These are phyloP conservation scores for Paramecium primaurelia DNA, from an alignment of 73 alveolate species.

Conservation along the genomic window DNA sequence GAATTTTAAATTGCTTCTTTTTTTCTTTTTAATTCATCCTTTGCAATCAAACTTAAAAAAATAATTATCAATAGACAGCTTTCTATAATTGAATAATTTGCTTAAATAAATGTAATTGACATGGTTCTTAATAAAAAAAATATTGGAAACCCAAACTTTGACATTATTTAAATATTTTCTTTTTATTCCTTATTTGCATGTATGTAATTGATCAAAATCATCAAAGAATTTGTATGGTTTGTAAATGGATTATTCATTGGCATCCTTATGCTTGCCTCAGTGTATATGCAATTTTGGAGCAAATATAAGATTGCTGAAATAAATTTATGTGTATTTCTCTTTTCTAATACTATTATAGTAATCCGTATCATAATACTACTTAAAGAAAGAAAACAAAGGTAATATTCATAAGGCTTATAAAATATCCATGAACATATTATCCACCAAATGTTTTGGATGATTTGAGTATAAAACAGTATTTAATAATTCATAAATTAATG, in stretches of 20 bases:
- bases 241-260: not conserved
- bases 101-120: not conserved
- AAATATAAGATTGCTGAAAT: not conserved
- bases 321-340: not conserved
- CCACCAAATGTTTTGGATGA: slow-evolving; percentile 25
- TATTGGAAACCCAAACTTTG: not conserved
- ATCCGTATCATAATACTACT: not conserved
- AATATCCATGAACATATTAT: not conserved
- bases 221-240: not conserved
- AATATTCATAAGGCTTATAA: not conserved
- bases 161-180: not conserved
- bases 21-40: not conserved
- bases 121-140: not conserved
- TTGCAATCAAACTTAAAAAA: not conserved
- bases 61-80: not conserved
- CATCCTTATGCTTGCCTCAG: not conserved
- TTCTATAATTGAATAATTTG: not conserved
- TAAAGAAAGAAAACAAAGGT: not conserved
- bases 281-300: not conserved
- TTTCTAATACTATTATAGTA: not conserved
- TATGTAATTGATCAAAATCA: not conserved
- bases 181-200: not conserved
- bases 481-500: slow-evolving; percentile 12
- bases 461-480: slow-evolving; percentile 20
- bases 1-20: not conserved